Base-by-base conservation (phyloP, 345 rosid genomes). In the Barbarea vulgaris region DNA sequence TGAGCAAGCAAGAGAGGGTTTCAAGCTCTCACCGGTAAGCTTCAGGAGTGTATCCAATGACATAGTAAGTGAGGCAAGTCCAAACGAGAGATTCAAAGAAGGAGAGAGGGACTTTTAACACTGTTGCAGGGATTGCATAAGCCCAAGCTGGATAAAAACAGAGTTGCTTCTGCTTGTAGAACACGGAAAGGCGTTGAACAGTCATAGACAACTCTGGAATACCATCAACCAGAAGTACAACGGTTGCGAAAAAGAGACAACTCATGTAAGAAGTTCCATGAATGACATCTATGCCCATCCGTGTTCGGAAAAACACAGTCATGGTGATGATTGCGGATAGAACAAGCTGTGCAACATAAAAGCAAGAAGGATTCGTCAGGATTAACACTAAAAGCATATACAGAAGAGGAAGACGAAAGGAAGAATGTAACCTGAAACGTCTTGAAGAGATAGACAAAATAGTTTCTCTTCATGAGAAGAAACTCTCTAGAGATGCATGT, bases 141-240 rank as follows among this genome's bases (percentile, higher is more conserved):
- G 97, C 89, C 98, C 98, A 93, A 14, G 96, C 15, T 67, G 98
- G 97, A 78, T 78, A 93, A 73, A 91, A 93, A 41, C 86, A 87
- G 50, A 87, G 75, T 77, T 93, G 91, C 68, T 94, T 85, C 73
- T 93, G 97, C 86, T 93, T 93, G 93, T 87, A 93, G 79, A 93
- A 93, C 78, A 93, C 90, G 3, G 94, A 93, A 59, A 91, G 93
- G 51, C 91, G 91, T 81, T 85, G 58, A 73, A 86, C 87, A 53
- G 92, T 83, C 96, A 93, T 69, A 3, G 88, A 66, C 6, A 93
- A 84, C 84, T 93, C 98, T 17, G 97, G 78, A 74, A 91, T 72
- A 8, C 93, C 94, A 36, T 91, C 89, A 73, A 88, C 91, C 88
- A 91, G 83, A 33, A 83, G 82, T 6, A 82, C 75, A 33, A 76